Evolutionary conservation across 2,329 filamentous ascomycete genomes (phyloP), one percentile per base, ranked within the genome.

Genomic region (Penicillium sp.): DNA sequence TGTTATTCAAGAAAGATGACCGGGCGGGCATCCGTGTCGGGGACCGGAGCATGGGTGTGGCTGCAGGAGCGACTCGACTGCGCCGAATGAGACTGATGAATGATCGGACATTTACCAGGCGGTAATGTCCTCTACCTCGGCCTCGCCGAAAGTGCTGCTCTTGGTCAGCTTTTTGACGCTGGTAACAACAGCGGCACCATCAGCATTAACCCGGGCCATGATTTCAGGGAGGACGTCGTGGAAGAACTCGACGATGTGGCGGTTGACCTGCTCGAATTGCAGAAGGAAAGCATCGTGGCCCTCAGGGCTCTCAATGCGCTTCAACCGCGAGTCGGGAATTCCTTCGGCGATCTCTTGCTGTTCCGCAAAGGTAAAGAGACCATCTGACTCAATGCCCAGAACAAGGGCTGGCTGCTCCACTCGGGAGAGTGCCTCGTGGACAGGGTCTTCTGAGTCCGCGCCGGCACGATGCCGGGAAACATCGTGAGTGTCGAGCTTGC

Each of bases 221-320:
- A 98, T 91, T 51, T 95, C 87, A 1, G 89, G 87, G 19, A 98
- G 65, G 2, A 85, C 81, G 56, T 91, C 82, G 43, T 83, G 78
- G 65, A 98, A 73, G 62, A 98, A 98, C 2, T 79, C 79, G 13
- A 96, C 69, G 34, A 96, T 81, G 61, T 95, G 87, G 20, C 74
- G 76, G 67, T 98, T 98, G 43, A 97, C 93, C 69, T 97, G 91
- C 71, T 96, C 88, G 60, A 98, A 98, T 66, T 98, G 91, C 39
- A 98, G 71, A 57, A 98, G 68, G 65, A 98, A 98, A 0, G 93
- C 93, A 65, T 98, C 93, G 58, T 98, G 93, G 1, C 93, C 93
- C 62, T 98, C 93, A 0, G 88, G 86, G 45, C 86, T 94, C 58
- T 97, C 88, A 44, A 98, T 98, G 32, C 83, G 87, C 65, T 88